Evolutionary conservation across 768 basidiomycete species (phyloP), one percentile per base, ranked within the genome.

Genomic region (Suillus ampliporus): DNA sequence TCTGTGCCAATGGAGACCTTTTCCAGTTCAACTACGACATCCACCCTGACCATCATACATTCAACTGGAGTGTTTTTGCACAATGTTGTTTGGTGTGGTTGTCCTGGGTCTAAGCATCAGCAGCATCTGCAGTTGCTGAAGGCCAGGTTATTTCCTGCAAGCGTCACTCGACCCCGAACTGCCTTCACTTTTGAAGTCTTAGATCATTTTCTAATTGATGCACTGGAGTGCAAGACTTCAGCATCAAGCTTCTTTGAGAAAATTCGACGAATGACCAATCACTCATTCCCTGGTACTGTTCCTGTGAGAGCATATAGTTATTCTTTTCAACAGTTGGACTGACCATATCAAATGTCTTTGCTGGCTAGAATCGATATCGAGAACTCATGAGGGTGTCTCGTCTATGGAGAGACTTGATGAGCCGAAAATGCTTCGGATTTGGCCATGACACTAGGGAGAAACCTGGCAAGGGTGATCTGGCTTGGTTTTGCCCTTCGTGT

Each of bases 401-500:
- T n/a, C 21, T 62, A 11, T 66, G 43, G 41, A 40, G 58, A 48
- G 57, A 63, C 43, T 23, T 64, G 21, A 50, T 38, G 28, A 47
- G 38, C 34, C 23, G 34, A n/a, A 60, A 61, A 38, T 41, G 63
- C 2, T 38, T 46, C 11, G 67, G 62, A 17, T 64, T 56, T 54
- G 53, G 61, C 9, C 67, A 67, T 58, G 67, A 67, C 41, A 56
- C 7, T 21, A 28, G 41, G 26, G 26, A 15, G 17, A 17, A 21
- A 26, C 64, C 64, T 38, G 56, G 51, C 13, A 26, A 41, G 21
- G 64, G 64, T n/a, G 53, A 51, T 13, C 52, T 60, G 66, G 62
- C 53, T 40, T 64, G 3, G 72, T 74, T 72, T 37, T 77, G 73
- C 44, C 60, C 69, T 0, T 63, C 71, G 8, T 77, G 74, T 51